Evolutionary conservation across 495 filamentous ascomycete genomes (phyloP).

Genomic region (Cairneyella variabilis): DNA sequence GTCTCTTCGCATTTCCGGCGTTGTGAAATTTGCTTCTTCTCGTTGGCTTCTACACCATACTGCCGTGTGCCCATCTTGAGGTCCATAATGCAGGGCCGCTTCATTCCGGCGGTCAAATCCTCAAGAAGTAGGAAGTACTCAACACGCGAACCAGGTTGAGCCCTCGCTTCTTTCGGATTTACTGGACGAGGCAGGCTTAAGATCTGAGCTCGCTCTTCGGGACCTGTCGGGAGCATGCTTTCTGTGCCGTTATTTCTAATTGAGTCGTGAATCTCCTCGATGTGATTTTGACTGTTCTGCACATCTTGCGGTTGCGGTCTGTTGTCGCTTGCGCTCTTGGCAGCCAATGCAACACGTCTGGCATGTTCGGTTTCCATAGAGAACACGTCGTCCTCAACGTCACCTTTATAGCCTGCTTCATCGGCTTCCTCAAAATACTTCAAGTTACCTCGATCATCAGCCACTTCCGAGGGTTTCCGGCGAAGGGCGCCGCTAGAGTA

Average conservation of each 20-base stretch:
- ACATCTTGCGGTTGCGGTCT: background rate
- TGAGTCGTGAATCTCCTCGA: background rate
- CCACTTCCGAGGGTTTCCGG: constrained; percentile 61
- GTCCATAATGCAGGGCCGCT: constrained; percentile 91
- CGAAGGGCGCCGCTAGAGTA: constrained; percentile 79
- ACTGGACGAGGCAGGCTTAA: constrained; percentile 45
- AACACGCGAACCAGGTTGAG: constrained; percentile 57
- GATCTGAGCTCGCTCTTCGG: constrained; percentile 24
- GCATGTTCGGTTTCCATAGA: constrained; percentile 59
- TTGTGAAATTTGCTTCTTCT: constrained; percentile 92
- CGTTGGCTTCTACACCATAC: constrained; percentile 88
- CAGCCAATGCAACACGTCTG: background rate
- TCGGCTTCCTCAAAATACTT: constrained; percentile 75
- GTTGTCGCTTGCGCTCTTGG: background rate
- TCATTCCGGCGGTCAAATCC: constrained; percentile 96
- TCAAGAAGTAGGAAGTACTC: constrained; percentile 95
- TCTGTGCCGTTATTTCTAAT: background rate
- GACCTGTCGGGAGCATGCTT: constrained; percentile 9
- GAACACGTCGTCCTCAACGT: constrained; percentile 72
- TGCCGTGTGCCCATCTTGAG: constrained; percentile 99
- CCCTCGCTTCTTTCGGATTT: constrained; percentile 80
- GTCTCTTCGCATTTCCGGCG: constrained; percentile 87
- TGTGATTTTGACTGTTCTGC: background rate
- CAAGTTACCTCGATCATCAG: constrained; percentile 60
- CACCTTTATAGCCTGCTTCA: constrained; percentile 77